Base-by-base conservation (phyloP, 2,329 filamentous ascomycete species). In the Aspergillus neotritici region DNA sequence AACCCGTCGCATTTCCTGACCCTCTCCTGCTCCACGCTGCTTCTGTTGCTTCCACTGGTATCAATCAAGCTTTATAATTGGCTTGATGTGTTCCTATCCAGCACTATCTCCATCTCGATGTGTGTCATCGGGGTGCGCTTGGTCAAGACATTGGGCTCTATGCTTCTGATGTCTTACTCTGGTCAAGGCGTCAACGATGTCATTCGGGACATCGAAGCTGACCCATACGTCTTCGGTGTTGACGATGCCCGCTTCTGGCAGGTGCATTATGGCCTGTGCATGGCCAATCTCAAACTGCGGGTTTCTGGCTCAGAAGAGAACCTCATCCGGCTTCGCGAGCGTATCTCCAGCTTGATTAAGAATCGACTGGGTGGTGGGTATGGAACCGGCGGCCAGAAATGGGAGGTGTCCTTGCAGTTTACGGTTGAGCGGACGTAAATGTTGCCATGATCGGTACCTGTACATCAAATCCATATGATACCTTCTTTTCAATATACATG, bases 191-290 rank as follows among this genome's bases (percentile, higher is more conserved):
- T 93, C 2, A 75, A 80, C 3, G 82, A 84, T 15, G 83, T 95
- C n/a, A 75, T 96, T 56, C 79, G 80, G 43, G 88, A 94, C 63
- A 90, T 98, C 40, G 84, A 89, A 63, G 77, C 82, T 1, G 89
- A 96, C 56, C 81, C 86, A 2, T 77, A 78, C 43, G 82, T 97
- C 17, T 78, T 78, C 34, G 77, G 78, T 1, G 82, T 98, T 36
- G 87, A 96, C 45, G 90, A 96, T 59, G 91, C 90, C 2, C 83
- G 89, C 61, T 95, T 98, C 66, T 98, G 93, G 93, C 93, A 98
- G 71, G 93, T 96, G 11, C 93, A 98, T 67, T 96, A 97, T 63
- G 90, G 91, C 2, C 74, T 97, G 32, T 94, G 89, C 61, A 94
- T 97, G 85, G 93, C 93, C 7, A 96, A 94, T 62, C 66, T 98